Base-by-base conservation (phyloP, 805 yeast species). In the Lipomyces spencermartinsiae region DNA sequence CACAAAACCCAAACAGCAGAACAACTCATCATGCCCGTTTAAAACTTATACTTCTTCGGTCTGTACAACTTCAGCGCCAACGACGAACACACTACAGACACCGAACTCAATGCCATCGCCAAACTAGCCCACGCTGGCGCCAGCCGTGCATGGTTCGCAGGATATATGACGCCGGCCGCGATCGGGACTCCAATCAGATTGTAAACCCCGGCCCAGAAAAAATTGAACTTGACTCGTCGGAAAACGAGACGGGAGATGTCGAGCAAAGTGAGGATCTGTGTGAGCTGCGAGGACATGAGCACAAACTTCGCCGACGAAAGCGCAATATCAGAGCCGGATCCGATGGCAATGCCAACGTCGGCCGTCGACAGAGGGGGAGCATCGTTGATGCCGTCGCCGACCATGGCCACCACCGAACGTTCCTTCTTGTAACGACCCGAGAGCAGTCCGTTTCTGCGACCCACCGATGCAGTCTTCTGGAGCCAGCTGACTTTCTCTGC, bases 51-150 rank as follows among this genome's bases (percentile, higher is more conserved):
- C 62, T 69, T 69, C 64, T 55, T 64, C 16, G 72, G 71, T 49
- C 65, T 64, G 74, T 74, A 92, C 59, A 80, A 79, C 75, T 89
- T 90, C 73, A 94, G 81, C 74, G 87, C 77, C 68, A 94, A 81
- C 0, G 97, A 92, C 70, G 91, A 90, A 58, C 89, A 74, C 34
- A 95, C 93, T 29, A 94, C 98, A 73, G 97, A 90, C 1, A 92
- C 88, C 0, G 97, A 91, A 71, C 97, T 91, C 74, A 92, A 83
- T 0, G 97, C 97, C 98, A 95, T 95, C 0, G 97, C 90, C 14
- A 88, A 85, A 55, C 95, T 92, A 0, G 98, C 98, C 76, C 92
- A 86, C 76, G 92, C 88, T 1, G 98, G 99, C 62, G 92, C 91
- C 73, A 93, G 80, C 14, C 83, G 74, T 63, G 89, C 85, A 61